Conservation (phyloP, 2,329 filamentous ascomycete genomes). For the Tolypocladium tundrense region DNA sequence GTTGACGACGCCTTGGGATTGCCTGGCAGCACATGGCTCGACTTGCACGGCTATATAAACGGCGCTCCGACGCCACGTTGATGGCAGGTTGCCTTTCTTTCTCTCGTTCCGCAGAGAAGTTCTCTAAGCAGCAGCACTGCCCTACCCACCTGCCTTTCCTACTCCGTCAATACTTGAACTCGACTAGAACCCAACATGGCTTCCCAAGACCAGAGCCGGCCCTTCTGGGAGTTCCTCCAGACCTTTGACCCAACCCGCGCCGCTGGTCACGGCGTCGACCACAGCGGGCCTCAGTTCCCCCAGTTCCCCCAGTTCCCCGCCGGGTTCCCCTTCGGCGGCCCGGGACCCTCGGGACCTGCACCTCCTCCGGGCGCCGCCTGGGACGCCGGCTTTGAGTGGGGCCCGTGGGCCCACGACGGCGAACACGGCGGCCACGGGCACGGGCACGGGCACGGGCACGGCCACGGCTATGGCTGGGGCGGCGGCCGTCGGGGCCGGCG, state of each 20-base stretch:
- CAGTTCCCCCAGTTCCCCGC: slow-evolving; percentile 14
- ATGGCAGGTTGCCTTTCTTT: no score
- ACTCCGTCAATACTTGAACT: not conserved
- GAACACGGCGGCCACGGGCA: slow-evolving; percentile 1
- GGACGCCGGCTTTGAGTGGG: slow-evolving; percentile 12
- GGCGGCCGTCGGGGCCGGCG: slow-evolving; percentile 7
- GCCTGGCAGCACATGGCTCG: not conserved
- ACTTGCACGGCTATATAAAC: not conserved
- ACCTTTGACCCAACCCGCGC: slow-evolving; percentile 18
- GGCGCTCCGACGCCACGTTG: not conserved
- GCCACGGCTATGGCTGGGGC: slow-evolving; percentile 10
- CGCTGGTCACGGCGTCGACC: slow-evolving; percentile 27
- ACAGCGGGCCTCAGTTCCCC: slow-evolving; percentile 15
- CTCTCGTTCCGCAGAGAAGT: not conserved
- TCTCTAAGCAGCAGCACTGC: not conserved
- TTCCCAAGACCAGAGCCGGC: slow-evolving; percentile 8
- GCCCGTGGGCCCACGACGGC: slow-evolving; percentile 10
- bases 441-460: slow-evolving; percentile 11
- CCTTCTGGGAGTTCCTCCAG: slow-evolving; percentile 25
- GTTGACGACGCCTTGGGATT: not conserved
- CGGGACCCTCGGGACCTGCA: slow-evolving; percentile 1
- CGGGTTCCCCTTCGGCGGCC: slow-evolving; percentile 23
- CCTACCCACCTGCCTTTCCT: not conserved
- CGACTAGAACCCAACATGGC: slow-evolving; percentile 10
- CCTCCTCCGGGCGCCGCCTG: slow-evolving; percentile 7